Evolutionary conservation across 202 grass and related monocot genomes (phyloP), one percentile per base, ranked within the genome.

Genomic region (Saccharum hybrid): DNA sequence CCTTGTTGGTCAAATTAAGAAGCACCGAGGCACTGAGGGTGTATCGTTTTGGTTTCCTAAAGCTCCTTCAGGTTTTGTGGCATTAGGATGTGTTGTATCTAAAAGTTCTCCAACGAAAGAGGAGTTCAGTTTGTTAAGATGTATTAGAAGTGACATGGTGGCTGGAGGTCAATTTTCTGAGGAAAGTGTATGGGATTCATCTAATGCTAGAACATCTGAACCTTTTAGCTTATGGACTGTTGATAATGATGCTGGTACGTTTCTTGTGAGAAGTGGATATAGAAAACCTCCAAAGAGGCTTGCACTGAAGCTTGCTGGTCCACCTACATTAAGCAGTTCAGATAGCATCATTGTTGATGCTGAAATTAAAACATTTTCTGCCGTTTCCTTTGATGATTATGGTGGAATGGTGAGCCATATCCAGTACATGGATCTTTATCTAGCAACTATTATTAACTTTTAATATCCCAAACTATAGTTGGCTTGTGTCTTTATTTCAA

Each of bases 101-200:
- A 98, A 90, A 86, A 88, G 51, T 66, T 66, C 41, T 62, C 91
- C 83, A 30, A 87, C 28, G 40, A 82, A 66, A 79, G 96, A 95
- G 72, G 92, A 91, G 49, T 83, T 98, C 45, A 69, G 83, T 75
- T 83, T 81, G 46, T 71, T 98, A 87, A 89, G 89, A 88, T 98
- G 96, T 82, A 88, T 98, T 81, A 88, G 96, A 75, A 95, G 87
- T 85, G 96, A 98, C 74, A 98, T 95, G 96, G 90, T 95, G 84
- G 79, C 83, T 8, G 89, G 92, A 78, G 92, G 90, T 74, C 92
- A 90, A 76, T 98, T 98, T 82, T 76, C 87, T 75, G 90, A 95
- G 66, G 90, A 93, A 66, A 95, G 92, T 38, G 63, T 98, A 49
- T 98, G 96, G 96, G 93, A 98, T 83, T 88, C 92, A 66, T 90